phyloP scores from a whole-genome alignment of 192 early-diverging fungal species.

The Coemansia sp. region DNA sequence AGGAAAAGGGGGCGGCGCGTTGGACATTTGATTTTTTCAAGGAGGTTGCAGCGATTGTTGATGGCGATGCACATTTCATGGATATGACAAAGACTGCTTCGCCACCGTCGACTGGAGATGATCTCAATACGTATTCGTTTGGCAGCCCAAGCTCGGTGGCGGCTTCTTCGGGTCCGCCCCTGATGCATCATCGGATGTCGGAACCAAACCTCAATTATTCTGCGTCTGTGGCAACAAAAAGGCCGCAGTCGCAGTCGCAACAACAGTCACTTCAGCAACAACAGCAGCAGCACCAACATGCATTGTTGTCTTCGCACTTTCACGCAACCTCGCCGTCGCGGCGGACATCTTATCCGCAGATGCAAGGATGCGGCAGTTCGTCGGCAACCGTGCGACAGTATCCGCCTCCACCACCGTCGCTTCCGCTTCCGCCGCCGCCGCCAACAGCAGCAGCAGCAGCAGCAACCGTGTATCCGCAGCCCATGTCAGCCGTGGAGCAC shows the following conservation, averaged over 20 bases:
- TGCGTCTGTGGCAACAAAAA: not conserved
- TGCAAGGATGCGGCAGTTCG: conserved; percentile 9
- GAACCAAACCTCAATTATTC: conserved; percentile 27
- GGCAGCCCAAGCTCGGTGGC: conserved; percentile 8
- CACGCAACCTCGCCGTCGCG: conserved; percentile 22
- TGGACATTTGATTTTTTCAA: conserved; percentile 59
- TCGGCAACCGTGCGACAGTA: conserved; percentile 1
- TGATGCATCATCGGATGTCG: conserved; percentile 47
- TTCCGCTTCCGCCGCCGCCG: not conserved
- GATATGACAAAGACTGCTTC: conserved; percentile 28
- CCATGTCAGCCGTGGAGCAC: not conserved
- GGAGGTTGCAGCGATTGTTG: conserved; percentile 48
- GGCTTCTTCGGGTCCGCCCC: conserved; percentile 6
- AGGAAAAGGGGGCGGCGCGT: conserved; percentile 54
- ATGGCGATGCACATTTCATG: conserved; percentile 45
- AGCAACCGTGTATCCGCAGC: not conserved
- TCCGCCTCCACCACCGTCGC: not conserved
- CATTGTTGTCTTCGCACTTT: not conserved
- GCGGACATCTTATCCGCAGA: conserved; percentile 43
- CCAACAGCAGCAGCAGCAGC: not conserved
- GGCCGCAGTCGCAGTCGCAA: not conserved
- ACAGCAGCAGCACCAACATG: not conserved
- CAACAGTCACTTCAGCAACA: not conserved
- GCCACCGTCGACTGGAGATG: conserved; percentile 20
- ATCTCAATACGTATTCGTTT: conserved; percentile 36